Base-by-base conservation (phyloP, 1,139 yeast genomes). In the Blastobotrys persicus region DNA sequence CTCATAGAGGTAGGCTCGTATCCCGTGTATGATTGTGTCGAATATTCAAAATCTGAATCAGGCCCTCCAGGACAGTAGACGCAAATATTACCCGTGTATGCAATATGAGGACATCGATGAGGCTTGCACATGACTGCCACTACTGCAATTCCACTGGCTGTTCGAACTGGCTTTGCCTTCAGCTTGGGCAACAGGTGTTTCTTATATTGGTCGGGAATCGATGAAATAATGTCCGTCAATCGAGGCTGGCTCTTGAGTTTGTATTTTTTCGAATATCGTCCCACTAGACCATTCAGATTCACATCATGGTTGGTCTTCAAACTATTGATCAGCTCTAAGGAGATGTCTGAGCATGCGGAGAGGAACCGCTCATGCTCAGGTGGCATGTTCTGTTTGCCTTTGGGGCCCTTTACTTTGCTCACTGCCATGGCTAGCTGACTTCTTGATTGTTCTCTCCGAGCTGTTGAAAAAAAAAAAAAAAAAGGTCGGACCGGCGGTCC, bases 1-100 rank as follows among this genome's bases (percentile, higher is more conserved):
- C 99, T 79, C 99, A 92, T 92, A 2, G 97, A 89, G 0, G 99
- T 92, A 5, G 99, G 99, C 66, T 92, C 99, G 64, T 94, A 92
- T 37, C 99, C 99, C 0, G 99, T 92, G 64, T 92, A 92, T 1
- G 98, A 89, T 69, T 92, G 99, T 1, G 99, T 92, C 1, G 96
- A 88, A 67, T 92, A 92, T 66, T 92, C 99, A 64, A 92, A 92
- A 71, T 92, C 99, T 1, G 95, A 85, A 67, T 92, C 99, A 1
- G 99, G 99, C 1, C 99, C 99, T 52, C 99, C 99, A 3, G 99
- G 99, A 72, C 99, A 92, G 67, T 92, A 92, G 13, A 92, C 98
- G 75, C 99, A 92, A 55, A 92, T 92, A 64, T 92, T 92, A 53
- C 99, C 99, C 0, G 99, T 92, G 67, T 92, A 94, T 31, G 98